Evolutionary conservation across 2,329 filamentous ascomycete genomes (phyloP).

Genomic region (Botryotinia globosa): DNA sequence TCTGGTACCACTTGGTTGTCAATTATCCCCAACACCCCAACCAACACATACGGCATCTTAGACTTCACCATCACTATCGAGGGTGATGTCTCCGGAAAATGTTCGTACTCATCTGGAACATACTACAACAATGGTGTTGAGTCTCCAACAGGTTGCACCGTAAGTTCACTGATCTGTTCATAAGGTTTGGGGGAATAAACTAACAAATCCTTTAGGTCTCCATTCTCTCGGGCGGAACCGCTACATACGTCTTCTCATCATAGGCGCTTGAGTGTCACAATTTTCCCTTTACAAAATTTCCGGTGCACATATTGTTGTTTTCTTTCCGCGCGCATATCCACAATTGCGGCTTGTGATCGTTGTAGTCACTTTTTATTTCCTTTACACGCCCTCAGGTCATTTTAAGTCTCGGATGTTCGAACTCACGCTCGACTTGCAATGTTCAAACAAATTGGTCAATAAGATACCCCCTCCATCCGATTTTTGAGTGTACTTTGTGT

Average conservation of each 20-base stretch:
- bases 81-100: slow-evolving; percentile 48
- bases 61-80: slow-evolving; percentile 76
- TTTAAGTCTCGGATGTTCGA: slow-evolving; percentile 26
- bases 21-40: slow-evolving; percentile 81
- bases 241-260: slow-evolving; percentile 32
- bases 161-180: slow-evolving; percentile 30
- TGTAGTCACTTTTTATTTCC: slow-evolving; percentile 23
- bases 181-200: neutral
- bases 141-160: slow-evolving; percentile 38
- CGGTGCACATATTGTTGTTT: slow-evolving; percentile 28
- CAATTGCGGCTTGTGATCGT: slow-evolving; percentile 32
- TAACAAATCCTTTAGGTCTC: slow-evolving; percentile 31
- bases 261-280: slow-evolving; percentile 25
- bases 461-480: slow-evolving; percentile 22
- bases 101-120: slow-evolving; percentile 33
- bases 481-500: slow-evolving; percentile 17
- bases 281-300: slow-evolving; percentile 24
- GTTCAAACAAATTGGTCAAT: slow-evolving; percentile 29
- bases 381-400: slow-evolving; percentile 11
- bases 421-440: slow-evolving; percentile 27
- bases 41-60: slow-evolving; percentile 60
- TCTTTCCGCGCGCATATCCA: slow-evolving; percentile 25
- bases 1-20: slow-evolving; percentile 72
- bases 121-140: slow-evolving; percentile 36
- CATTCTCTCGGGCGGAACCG: slow-evolving; percentile 26